Conservation (phyloP, 2,329 filamentous ascomycete genomes). For the Talaromyces sp. region DNA sequence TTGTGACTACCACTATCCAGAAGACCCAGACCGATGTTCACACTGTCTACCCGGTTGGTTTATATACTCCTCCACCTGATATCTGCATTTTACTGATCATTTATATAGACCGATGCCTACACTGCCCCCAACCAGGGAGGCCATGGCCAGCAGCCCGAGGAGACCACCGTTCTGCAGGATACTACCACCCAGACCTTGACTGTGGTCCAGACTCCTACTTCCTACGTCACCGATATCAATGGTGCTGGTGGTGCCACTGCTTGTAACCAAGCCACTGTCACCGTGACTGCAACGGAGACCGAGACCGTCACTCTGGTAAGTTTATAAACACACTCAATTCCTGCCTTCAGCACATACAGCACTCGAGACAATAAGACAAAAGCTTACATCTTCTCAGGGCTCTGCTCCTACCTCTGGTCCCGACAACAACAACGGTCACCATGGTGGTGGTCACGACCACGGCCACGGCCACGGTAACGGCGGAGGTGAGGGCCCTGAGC, state of each 20-base stretch:
- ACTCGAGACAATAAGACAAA: not conserved
- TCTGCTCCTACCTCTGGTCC: constrained; percentile 6
- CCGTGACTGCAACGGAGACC: constrained; percentile 9
- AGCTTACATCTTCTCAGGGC: constrained; percentile 1
- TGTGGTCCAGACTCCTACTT: constrained; percentile 23
- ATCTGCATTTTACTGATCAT: constrained; percentile 13
- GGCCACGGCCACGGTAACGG: constrained; percentile 2
- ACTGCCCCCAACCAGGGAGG: constrained; percentile 7
- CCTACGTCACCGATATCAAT: constrained; percentile 9
- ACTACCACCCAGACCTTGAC: constrained; percentile 37
- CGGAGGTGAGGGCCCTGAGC: not conserved
- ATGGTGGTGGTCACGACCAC: constrained; percentile 1
- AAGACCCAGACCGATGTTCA: constrained; percentile 31
- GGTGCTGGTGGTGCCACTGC: not conserved
- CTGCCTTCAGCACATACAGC: not conserved
- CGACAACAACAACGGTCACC: not conserved
- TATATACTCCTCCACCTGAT: constrained; percentile 1
- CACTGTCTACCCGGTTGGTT: constrained; percentile 8
- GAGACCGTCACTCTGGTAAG: constrained; percentile 10
- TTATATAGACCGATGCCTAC: constrained; percentile 7
- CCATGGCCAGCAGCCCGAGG: constrained; percentile 19
- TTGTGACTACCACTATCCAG: constrained; percentile 44
- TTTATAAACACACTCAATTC: not conserved
- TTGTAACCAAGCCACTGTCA: constrained; percentile 4
- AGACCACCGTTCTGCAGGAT: constrained; percentile 32